Evolutionary conservation across 192 early-diverging fungal genomes (phyloP).

Genomic region (Oehlia diaphana): DNA sequence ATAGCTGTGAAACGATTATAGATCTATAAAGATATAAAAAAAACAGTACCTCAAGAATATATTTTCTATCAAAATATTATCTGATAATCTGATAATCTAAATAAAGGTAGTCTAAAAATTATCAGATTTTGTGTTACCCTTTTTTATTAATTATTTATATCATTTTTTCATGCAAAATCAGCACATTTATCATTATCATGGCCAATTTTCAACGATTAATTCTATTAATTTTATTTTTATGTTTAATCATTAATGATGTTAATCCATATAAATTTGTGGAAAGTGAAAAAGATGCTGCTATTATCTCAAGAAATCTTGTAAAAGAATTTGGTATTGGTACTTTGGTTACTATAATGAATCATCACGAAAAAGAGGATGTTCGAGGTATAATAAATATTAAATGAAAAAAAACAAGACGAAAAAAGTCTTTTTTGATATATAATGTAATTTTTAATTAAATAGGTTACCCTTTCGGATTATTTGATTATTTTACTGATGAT

Average conservation of each 20-base stretch:
- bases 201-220: not conserved
- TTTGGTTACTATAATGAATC: constrained; percentile 41
- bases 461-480: constrained; percentile 51
- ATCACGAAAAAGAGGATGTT: constrained; percentile 20
- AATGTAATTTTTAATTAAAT: not conserved
- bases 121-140: too few relatives aligned
- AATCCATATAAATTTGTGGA: not conserved
- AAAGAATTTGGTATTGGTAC: constrained; percentile 38
- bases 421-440: not conserved
- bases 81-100: not conserved
- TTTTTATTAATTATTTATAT: too few relatives aligned
- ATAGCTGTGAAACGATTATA: too few relatives aligned
- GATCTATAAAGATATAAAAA: too few relatives aligned
- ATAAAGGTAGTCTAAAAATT: too few relatives aligned
- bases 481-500: constrained; percentile 53
- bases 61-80: not conserved
- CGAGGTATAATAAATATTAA: constrained; percentile 30
- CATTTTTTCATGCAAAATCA: too few relatives aligned
- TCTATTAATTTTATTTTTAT: not conserved
- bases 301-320: constrained; percentile 36
- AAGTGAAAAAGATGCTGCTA: constrained; percentile 33
- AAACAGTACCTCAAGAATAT: too few relatives aligned
- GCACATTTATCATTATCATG: not conserved
- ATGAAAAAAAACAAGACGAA: not conserved
- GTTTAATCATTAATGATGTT: not conserved